Conservation (phyloP, 169 alveolate species). For the Perkinsus olseni region DNA sequence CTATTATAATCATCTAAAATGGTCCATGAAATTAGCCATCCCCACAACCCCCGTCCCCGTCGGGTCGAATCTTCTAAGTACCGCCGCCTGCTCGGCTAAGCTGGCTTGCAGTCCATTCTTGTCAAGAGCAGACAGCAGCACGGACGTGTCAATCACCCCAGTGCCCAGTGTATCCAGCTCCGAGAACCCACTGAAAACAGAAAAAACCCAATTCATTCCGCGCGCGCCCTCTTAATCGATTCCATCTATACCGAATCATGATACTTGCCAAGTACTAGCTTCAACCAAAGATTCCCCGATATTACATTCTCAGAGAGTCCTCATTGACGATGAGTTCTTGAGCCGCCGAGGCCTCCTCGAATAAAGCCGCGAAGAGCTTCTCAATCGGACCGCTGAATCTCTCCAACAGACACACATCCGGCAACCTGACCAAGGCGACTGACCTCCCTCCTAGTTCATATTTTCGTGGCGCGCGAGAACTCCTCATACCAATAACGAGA, state of each 20-base stretch:
- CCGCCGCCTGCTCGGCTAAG: background rate
- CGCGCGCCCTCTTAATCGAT: background rate
- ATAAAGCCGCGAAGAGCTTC: background rate
- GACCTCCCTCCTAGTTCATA: too few species aligned
- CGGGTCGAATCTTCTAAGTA: background rate
- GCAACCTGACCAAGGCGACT: background rate
- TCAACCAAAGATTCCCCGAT: too few species aligned
- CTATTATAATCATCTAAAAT: background rate
- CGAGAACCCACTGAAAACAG: background rate
- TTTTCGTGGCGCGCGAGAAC: too few species aligned
- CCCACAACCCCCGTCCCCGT: background rate
- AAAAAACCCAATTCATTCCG: too few species aligned
- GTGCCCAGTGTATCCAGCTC: background rate
- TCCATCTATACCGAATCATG: background rate
- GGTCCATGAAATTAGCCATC: background rate
- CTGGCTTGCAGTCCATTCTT: background rate
- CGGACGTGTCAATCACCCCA: background rate
- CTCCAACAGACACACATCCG: background rate
- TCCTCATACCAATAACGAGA: too few species aligned
- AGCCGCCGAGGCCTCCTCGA: background rate
- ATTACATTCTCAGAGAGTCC: background rate
- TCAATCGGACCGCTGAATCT: background rate
- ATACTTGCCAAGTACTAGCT: too few species aligned
- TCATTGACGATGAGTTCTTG: background rate
- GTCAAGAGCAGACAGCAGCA: background rate